These are phyloP conservation scores for Helenozyma baotianmanensis DNA, from an alignment of 805 yeast species.

Conservation along the genomic window DNA sequence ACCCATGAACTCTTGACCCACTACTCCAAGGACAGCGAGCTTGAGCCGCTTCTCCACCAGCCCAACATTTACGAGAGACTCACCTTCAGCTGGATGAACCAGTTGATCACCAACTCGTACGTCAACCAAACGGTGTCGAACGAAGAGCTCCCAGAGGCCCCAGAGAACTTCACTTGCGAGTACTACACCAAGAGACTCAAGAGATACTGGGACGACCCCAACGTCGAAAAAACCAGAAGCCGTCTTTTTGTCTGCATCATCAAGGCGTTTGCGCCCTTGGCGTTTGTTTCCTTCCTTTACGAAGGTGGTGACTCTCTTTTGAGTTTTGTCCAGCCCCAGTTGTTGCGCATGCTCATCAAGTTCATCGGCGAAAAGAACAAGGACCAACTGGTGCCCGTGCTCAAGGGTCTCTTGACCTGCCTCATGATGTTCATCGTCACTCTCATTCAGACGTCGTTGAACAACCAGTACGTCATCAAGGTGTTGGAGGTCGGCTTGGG, in stretches of 20 bases:
- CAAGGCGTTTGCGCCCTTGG: conserved; percentile 24
- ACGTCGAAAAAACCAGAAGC: conserved; percentile 3
- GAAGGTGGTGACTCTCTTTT: conserved; percentile 21
- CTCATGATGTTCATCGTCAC: conserved; percentile 54
- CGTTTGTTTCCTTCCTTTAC: conserved; percentile 18
- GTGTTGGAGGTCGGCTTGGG: conserved; percentile 54
- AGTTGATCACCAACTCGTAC: conserved; percentile 36
- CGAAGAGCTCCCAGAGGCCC: conserved; percentile 27
- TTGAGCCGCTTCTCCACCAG: conserved; percentile 10
- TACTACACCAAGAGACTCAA: conserved; percentile 14
- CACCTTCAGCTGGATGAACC: conserved; percentile 48
- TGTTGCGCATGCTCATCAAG: conserved; percentile 60
- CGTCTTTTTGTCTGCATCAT: conserved; percentile 16
- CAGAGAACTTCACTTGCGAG: conserved; percentile 21
- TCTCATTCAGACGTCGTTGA: conserved; percentile 53
- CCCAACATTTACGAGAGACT: conserved; percentile 35
- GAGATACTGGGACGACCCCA: conserved; percentile 13
- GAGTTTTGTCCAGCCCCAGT: conserved; percentile 79
- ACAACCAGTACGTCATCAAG: conserved; percentile 63
- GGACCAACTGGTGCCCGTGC: conserved; percentile 10
- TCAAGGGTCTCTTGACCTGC: conserved; percentile 15
- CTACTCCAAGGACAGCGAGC: conserved; percentile 19
- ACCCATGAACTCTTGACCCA: conserved; percentile 31
- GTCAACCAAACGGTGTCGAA: conserved; percentile 28
- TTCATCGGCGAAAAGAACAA: conserved; percentile 44